Percentiles rank a stretch among this genome's conserved stretches.
Evolutionary conservation across 2,329 filamentous ascomycete genomes (phyloP).

Genomic region (Boeremia lycopersici): DNA sequence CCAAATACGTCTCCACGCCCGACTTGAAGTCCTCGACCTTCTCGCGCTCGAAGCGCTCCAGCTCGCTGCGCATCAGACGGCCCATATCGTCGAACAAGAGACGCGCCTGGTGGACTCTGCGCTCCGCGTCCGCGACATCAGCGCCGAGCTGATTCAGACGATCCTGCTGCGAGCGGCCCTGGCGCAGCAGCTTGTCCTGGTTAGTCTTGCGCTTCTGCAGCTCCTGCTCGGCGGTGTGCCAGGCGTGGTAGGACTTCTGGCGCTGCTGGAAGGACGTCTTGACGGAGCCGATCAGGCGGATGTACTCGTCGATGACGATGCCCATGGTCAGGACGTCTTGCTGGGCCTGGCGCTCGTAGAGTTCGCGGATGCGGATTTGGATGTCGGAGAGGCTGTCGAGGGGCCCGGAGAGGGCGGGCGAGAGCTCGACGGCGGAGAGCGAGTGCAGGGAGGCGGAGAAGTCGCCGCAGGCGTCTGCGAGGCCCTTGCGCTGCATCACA

Average conservation of each 20-base stretch:
- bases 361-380: conserved; percentile 89
- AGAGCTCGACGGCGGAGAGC: conserved; percentile 89
- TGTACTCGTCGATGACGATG: conserved; percentile 98
- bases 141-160: conserved; percentile 89
- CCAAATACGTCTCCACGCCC: conserved; percentile 94
- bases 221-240: conserved; percentile 90
- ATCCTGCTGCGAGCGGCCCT: conserved; percentile 95
- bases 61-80: conserved; percentile 83
- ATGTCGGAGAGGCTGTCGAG: conserved; percentile 91
- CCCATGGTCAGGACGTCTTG: conserved; percentile 96
- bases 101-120: conserved; percentile 87
- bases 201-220: conserved; percentile 85
- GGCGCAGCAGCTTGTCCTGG: conserved; percentile 93
- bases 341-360: conserved; percentile 95
- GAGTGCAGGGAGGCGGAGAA: conserved; percentile 93
- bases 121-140: conserved; percentile 93
- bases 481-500: conserved; percentile 86
- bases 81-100: conserved; percentile 98
- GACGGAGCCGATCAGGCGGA: conserved; percentile 90
- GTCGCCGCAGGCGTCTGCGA: conserved; percentile 91
- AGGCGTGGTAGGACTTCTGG: conserved; percentile 93
- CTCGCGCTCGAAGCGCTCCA: conserved; percentile 93
- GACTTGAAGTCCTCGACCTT: conserved; percentile 99
- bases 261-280: conserved; percentile 92
- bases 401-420: conserved; percentile 83